Percentiles rank a stretch among this genome's conserved stretches.
Conservation (phyloP, 208 protist species). For the Leishmania tarentolae region DNA sequence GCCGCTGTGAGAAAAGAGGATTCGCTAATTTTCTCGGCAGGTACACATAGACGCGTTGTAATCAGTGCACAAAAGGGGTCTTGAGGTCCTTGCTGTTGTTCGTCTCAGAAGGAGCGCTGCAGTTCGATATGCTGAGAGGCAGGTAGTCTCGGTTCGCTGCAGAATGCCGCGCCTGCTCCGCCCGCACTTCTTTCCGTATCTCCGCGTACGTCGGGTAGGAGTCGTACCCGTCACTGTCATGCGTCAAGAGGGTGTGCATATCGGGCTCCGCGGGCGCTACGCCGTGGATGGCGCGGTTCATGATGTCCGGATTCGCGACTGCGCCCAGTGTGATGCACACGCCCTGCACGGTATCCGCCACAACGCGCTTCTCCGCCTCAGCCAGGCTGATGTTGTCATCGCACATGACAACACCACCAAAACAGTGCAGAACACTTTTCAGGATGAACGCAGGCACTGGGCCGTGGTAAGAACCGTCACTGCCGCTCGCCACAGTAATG, state of each 20-base stretch:
- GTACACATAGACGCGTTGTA: not conserved
- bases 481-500: conserved; percentile 23
- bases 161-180: conserved; percentile 1
- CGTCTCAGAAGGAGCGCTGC: not conserved
- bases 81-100: not conserved
- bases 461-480: conserved; percentile 35
- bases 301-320: conserved; percentile 65
- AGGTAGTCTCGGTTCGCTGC: not conserved
- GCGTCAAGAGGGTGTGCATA: conserved; percentile 15
- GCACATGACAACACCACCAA: conserved; percentile 19
- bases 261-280: conserved; percentile 12
- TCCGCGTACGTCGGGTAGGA: not conserved
- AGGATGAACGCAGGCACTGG: conserved; percentile 1
- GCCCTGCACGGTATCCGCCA: conserved; percentile 11
- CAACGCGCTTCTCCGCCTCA: conserved; percentile 10
- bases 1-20: not conserved
- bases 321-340: conserved; percentile 40
- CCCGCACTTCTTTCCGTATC: not conserved
- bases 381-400: conserved; percentile 34
- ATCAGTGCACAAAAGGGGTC: not conserved
- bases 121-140: not conserved
- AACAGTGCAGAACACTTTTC: not conserved
- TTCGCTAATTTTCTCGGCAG: not conserved
- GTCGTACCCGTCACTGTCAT: conserved; percentile 24
- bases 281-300: conserved; percentile 27